These are phyloP conservation scores for Cyberlindnera veronae DNA, from an alignment of 805 yeast species.

Conservation along the genomic window DNA sequence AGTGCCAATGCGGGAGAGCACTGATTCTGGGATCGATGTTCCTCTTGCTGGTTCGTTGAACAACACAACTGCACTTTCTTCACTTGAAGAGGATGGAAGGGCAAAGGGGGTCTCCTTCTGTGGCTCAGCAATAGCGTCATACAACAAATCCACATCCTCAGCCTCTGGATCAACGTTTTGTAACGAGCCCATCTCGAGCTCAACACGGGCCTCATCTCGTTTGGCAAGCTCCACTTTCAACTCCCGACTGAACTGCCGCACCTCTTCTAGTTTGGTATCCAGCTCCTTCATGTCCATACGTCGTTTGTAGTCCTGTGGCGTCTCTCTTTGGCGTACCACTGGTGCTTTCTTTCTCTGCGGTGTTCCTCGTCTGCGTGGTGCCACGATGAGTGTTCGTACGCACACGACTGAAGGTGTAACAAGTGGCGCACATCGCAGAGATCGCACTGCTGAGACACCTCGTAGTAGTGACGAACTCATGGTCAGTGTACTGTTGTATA, in stretches of 20 bases:
- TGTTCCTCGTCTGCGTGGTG: conserved; percentile 6
- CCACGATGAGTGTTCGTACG: conserved; percentile 13
- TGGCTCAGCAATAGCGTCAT: conserved; percentile 11
- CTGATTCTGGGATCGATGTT: conserved; percentile 31
- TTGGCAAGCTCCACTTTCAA: conserved; percentile 16
- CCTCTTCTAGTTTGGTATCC: conserved; percentile 19
- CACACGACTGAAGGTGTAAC: no score
- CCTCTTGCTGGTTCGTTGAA: conserved; percentile 27
- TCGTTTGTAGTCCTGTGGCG: not conserved
- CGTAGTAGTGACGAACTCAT: not conserved
- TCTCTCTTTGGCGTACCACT: not conserved
- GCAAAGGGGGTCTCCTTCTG: not conserved
- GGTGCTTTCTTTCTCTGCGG: not conserved
- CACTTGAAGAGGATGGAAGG: not conserved
- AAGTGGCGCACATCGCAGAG: no score
- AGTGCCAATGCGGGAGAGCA: conserved; percentile 39
- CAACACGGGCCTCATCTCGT: conserved; percentile 15
- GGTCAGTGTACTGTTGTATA: not conserved
- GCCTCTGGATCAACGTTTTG: conserved; percentile 17
- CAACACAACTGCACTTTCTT: no score
- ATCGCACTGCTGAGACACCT: not conserved
- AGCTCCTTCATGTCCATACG: conserved; percentile 9
- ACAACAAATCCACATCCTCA: conserved; percentile 21
- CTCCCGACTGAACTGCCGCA: conserved; percentile 15
- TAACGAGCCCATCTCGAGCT: conserved; percentile 15